phyloP scores from a whole-genome alignment of 352 stramenopile species.

The Pythium utonaiense region DNA sequence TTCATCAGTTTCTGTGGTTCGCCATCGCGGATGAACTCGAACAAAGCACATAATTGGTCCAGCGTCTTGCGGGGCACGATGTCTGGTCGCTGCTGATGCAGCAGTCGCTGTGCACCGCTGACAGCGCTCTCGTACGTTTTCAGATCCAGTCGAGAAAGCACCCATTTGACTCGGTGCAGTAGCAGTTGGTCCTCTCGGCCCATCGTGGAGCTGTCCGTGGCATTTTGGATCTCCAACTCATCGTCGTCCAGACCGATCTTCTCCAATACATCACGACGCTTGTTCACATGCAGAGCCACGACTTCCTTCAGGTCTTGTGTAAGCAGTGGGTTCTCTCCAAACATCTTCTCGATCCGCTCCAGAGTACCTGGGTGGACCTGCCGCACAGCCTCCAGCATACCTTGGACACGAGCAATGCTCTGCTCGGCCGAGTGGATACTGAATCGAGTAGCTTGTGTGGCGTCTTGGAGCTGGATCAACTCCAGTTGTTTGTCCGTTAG shows the following conservation, averaged over 20 bases:
- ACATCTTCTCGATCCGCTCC: slow-evolving; percentile 62
- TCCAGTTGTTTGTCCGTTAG: slow-evolving; percentile 67
- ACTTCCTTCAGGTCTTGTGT: slow-evolving; percentile 65
- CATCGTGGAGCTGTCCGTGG: slow-evolving; percentile 11
- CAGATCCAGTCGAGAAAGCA: slow-evolving; percentile 66
- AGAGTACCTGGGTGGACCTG: slow-evolving; percentile 68
- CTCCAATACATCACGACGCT: slow-evolving; percentile 42
- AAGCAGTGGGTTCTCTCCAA: slow-evolving; percentile 58
- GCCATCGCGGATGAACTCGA: slow-evolving; percentile 69
- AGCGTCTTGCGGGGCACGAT: slow-evolving; percentile 23
- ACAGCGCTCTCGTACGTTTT: slow-evolving; percentile 4
- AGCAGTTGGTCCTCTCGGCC: slow-evolving; percentile 56
- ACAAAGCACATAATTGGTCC: slow-evolving; percentile 66
- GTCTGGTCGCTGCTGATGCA: slow-evolving; percentile 4
- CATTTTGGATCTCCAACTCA: slow-evolving; percentile 51
- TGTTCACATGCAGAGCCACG: slow-evolving; percentile 40
- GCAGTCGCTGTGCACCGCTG: slow-evolving; percentile 9
- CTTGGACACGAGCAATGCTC: slow-evolving; percentile 62
- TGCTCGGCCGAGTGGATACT: slow-evolving; percentile 70
- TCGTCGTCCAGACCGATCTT: slow-evolving; percentile 54
- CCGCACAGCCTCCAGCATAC: slow-evolving; percentile 66
- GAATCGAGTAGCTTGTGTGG: slow-evolving; percentile 64
- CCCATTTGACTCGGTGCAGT: slow-evolving; percentile 73
- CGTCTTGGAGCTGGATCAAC: slow-evolving; percentile 48
- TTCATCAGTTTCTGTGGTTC: slow-evolving; percentile 35